Evolutionary conservation across 2,329 filamentous ascomycete genomes (phyloP), one percentile per base, ranked within the genome.

Genomic region (Trichoderma lentiforme): DNA sequence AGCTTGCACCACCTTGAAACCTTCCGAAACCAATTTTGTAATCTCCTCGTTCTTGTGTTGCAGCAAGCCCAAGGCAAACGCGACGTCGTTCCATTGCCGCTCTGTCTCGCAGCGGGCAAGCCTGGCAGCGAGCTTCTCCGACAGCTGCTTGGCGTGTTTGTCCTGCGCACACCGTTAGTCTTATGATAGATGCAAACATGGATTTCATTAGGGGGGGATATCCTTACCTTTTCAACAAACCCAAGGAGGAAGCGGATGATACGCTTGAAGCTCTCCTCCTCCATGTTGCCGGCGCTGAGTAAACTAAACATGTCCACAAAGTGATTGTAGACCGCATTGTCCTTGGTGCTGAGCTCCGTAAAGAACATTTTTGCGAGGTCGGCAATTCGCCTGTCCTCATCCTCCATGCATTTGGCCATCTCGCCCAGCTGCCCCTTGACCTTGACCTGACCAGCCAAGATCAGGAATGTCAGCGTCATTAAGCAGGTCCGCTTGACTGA

Each of bases 241-340:
- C 94, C 94, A 74, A 97, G 90, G 79, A 99, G 83, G 83, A 99
- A 99, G 79, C 94, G 94, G 74, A 99, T 88, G 73, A 99, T 95
- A 73, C 93, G 88, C 80, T 89, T 91, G 82, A 99, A 91, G 28
- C 92, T 90, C 76, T 97, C 94, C 80, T 98, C 95, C 11, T 94
- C 91, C 75, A 99, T 85, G 68, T 89, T 88, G 76, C 97, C 95
- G 0, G 94, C 92, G 72, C 93, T 96, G 61, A 99, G 86, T 75
- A 98, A 84, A 79, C 93, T 95, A 82, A 99, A 99, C 93, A 99
- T 98, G 80, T 99, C 96, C 32, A 99, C 94, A 82, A 99, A 99
- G 83, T 99, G 95, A 81, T 99, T 99, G 82, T 99, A 99, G 3
- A 99, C 94, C 3, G 96, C 96, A 79, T 99, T 99, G 81, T 99